Evolutionary conservation across 1,284 basidiomycete species (phyloP).

Genomic region (Gymnopus androsaceus): DNA sequence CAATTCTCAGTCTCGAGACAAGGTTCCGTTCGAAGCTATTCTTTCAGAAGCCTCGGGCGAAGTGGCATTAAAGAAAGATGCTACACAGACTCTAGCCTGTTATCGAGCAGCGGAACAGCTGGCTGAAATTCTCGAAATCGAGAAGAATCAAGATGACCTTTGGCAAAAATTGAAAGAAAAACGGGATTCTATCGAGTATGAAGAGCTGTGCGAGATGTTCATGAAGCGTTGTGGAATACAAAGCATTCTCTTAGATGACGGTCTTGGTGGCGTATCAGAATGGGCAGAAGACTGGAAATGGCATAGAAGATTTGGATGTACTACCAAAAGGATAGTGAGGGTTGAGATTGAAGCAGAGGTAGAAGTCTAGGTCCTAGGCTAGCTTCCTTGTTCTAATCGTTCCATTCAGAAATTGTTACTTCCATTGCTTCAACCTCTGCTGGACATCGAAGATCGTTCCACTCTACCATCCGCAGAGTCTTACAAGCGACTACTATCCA

Average conservation of each 20-base stretch:
- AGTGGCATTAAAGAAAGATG: slow-evolving; percentile 48
- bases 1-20: slow-evolving; percentile 42
- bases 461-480: slow-evolving; percentile 28
- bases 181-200: slow-evolving; percentile 48
- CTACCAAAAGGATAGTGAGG: slow-evolving; percentile 62
- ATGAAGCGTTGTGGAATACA: slow-evolving; percentile 59
- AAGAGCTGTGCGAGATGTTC: slow-evolving; percentile 54
- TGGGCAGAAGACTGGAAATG: slow-evolving; percentile 54
- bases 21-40: slow-evolving; percentile 59
- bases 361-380: slow-evolving; percentile 12
- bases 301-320: slow-evolving; percentile 46
- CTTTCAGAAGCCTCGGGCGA: slow-evolving; percentile 63
- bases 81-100: slow-evolving; percentile 57
- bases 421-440: not conserved
- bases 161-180: slow-evolving; percentile 62
- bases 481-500: slow-evolving; percentile 14
- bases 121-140: slow-evolving; percentile 46
- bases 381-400: slow-evolving; percentile 28
- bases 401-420: slow-evolving; percentile 27
- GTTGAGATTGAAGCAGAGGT: slow-evolving; percentile 72
- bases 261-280: slow-evolving; percentile 49
- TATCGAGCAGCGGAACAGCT: slow-evolving; percentile 60
- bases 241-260: slow-evolving; percentile 72
- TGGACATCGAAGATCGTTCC: slow-evolving; percentile 8
- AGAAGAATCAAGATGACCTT: slow-evolving; percentile 27